A percentile compares a stretch with the other conserved stretches of the same genome.
phyloP scores from a whole-genome alignment of 2,329 filamentous ascomycete genomes.

The Alternaria hordeiaustralica region DNA sequence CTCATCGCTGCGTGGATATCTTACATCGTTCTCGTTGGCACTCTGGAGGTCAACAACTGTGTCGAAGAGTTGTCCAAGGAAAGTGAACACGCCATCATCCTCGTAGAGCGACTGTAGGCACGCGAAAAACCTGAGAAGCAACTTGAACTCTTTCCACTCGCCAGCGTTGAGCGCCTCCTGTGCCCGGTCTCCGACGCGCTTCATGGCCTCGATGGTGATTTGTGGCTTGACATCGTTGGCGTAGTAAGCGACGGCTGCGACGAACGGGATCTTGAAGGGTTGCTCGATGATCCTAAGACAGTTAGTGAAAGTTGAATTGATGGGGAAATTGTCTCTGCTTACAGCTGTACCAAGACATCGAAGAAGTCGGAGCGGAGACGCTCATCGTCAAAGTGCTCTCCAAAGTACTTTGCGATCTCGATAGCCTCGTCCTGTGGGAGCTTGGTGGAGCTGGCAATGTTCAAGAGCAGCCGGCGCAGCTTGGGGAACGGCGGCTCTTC shows the following conservation, averaged over 20 bases:
- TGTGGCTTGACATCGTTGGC: slow-evolving; percentile 80
- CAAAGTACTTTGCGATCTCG: slow-evolving; percentile 65
- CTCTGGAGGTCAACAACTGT: slow-evolving; percentile 93
- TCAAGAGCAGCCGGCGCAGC: slow-evolving; percentile 43
- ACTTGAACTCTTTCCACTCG: slow-evolving; percentile 89
- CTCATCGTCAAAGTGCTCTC: slow-evolving; percentile 79
- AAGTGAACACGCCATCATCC: slow-evolving; percentile 82
- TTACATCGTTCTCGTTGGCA: slow-evolving; percentile 87
- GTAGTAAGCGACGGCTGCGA: slow-evolving; percentile 81
- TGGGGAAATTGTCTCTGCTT: slow-evolving; percentile 30
- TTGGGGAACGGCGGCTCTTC: slow-evolving; percentile 46
- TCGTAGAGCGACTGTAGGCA: slow-evolving; percentile 81
- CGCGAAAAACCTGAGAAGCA: slow-evolving; percentile 86
- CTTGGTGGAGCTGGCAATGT: slow-evolving; percentile 48
- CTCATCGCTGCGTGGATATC: slow-evolving; percentile 42
- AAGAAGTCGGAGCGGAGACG: slow-evolving; percentile 77
- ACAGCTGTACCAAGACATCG: slow-evolving; percentile 76
- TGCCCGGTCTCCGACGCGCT: slow-evolving; percentile 64
- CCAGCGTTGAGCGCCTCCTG: slow-evolving; percentile 74
- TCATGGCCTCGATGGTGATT: slow-evolving; percentile 73
- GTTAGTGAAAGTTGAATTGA: slow-evolving; percentile 15
- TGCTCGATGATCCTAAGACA: slow-evolving; percentile 74
- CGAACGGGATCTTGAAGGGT: slow-evolving; percentile 96
- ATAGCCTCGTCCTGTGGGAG: slow-evolving; percentile 47
- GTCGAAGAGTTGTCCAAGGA: slow-evolving; percentile 88